Percentiles rank a stretch among this genome's conserved stretches.
phyloP scores from a whole-genome alignment of 306 rosid genomes.

The Glycine latifolia region DNA sequence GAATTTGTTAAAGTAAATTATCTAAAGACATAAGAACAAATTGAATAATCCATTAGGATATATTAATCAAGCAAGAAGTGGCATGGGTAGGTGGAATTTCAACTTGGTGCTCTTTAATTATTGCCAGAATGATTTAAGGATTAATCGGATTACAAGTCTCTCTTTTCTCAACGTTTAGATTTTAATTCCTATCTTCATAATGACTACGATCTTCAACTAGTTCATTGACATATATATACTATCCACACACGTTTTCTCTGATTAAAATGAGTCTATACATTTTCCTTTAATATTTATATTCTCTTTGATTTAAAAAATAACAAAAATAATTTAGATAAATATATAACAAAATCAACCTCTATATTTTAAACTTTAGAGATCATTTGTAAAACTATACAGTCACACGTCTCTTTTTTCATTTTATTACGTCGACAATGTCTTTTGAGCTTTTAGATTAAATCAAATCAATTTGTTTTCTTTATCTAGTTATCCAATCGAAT shows the following conservation, averaged over 20 bases:
- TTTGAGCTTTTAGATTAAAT: background rate
- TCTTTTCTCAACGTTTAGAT: background rate
- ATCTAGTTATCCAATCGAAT: background rate
- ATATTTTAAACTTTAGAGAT: too few relatives aligned
- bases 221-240: background rate
- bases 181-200: background rate
- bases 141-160: background rate
- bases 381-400: too few relatives aligned
- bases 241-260: too few relatives aligned
- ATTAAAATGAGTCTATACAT: background rate
- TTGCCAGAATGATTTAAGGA: background rate
- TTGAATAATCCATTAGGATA: constrained; percentile 28
- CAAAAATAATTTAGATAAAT: background rate
- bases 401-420: too few relatives aligned
- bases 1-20: constrained; percentile 27
- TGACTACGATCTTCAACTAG: background rate
- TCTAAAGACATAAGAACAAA: background rate
- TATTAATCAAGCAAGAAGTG: constrained; percentile 15
- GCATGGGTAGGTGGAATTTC: constrained; percentile 40
- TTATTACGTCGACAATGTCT: background rate
- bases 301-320: background rate
- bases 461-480: background rate
- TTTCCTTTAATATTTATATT: background rate
- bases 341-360: too few relatives aligned
- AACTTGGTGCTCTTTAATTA: constrained; percentile 30